phyloP scores from a whole-genome alignment of 805 yeast species.

The Hanseniaspora meyeri region DNA sequence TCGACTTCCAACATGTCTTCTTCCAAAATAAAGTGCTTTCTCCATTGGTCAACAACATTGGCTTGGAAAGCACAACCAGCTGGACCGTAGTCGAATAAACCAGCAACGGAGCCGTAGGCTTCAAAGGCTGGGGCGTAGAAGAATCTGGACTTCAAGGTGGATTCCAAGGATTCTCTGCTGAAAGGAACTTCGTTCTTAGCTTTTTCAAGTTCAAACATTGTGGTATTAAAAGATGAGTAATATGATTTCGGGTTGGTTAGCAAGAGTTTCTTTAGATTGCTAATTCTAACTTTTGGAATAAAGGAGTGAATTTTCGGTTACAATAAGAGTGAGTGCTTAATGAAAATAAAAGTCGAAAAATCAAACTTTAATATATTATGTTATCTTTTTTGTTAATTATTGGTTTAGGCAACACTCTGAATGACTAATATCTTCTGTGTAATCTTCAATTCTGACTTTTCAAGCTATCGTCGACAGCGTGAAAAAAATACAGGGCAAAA shows the following conservation, averaged over 20 bases:
- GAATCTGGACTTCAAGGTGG: conserved; percentile 86
- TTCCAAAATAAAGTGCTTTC: conserved; percentile 92
- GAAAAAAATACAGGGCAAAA: no score
- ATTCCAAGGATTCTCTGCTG: conserved; percentile 78
- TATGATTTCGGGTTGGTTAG: not conserved
- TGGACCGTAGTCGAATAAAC: conserved; percentile 96
- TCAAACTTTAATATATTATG: not conserved
- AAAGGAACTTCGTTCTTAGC: conserved; percentile 34
- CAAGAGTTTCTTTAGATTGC: not conserved
- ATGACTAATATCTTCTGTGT: no score
- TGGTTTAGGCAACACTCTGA: no score
- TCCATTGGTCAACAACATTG: conserved; percentile 87
- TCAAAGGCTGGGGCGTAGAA: conserved; percentile 97
- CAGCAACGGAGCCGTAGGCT: conserved; percentile 96
- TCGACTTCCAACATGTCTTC: conserved; percentile 99
- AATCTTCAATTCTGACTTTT: no score
- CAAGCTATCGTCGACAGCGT: no score
- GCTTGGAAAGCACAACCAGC: conserved; percentile 99
- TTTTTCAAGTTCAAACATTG: conserved; percentile 25
- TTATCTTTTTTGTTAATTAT: not conserved
- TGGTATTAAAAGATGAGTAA: conserved; percentile 17
- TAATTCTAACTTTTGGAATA: not conserved
- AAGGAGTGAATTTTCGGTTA: not conserved
- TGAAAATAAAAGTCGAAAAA: no score
- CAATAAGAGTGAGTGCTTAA: no score